Base-by-base conservation (phyloP, 2,329 filamentous ascomycete genomes). In the Trichophyton benhamiae region DNA sequence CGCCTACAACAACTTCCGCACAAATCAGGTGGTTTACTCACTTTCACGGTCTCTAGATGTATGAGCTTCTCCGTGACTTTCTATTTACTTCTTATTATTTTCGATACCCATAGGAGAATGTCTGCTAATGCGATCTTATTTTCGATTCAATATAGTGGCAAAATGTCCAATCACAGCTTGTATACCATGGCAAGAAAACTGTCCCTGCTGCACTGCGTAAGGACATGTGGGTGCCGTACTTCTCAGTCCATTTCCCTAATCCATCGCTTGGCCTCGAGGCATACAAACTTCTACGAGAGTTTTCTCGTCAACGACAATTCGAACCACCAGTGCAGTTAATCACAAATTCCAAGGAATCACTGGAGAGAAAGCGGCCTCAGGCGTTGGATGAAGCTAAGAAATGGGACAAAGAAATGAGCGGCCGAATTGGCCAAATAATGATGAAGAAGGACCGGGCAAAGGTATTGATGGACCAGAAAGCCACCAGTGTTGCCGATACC, bases 21-120 rank as follows among this genome's bases (percentile, higher is more conserved):
- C 83, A 41, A 83, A 85, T 63, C 84, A 86, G 72, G 80, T 86
- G 65, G 74, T 86, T 60, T 86, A 86, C 72, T 85, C 83, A 22
- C 72, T 86, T 65, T 78, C 78, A 46, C 78, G 80, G 59, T 75
- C 78, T 59, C 70, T 86, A 53, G 76, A 83, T 65, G 83, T 84
- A 74, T 27, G 46, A 22, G 66, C 76, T 62, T 5, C n/a, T 9
- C 20, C 7, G 17, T 13, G 9, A 38, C 11, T 2, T 38, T 13
- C 27, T 30, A 30, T 38, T 38, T 38, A 38, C 15, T 44, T 11
- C 17, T 42, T 7, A 17, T 2, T 36, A 11, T 22, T 15, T 13
- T 9, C n/a, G 30, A 36, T 27, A 27, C 6, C 5, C 30, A 36
- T 7, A 15, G 46, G 13, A 38, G 33, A 27, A n/a, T 38, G 3